These are phyloP conservation scores for Camelina neglecta DNA, from an alignment of 345 rosid species.

Conservation along the genomic window DNA sequence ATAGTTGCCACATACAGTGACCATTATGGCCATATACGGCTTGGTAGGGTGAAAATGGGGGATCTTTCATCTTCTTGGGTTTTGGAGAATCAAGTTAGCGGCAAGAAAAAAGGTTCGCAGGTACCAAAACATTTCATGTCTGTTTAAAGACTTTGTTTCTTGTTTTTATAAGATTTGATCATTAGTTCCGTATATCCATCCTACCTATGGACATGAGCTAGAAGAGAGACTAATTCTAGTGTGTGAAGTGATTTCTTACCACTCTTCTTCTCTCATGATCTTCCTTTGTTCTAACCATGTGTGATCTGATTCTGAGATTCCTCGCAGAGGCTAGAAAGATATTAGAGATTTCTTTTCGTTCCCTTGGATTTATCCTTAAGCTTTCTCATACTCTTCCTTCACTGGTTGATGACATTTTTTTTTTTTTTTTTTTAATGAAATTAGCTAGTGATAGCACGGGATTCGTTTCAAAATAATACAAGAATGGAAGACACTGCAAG, in stretches of 20 bases:
- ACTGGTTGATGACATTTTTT: constrained; percentile 23
- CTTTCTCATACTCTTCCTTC: background rate
- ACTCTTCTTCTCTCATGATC: constrained; percentile 1
- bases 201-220: background rate
- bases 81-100: constrained; percentile 59
- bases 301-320: constrained; percentile 11
- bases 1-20: constrained; percentile 88
- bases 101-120: constrained; percentile 53
- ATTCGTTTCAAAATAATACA: constrained; percentile 46
- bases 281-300: constrained; percentile 8
- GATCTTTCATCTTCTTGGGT: constrained; percentile 93
- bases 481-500: constrained; percentile 46
- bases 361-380: constrained; percentile 22
- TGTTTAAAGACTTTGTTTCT: constrained; percentile 3
- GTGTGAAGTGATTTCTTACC: constrained; percentile 9
- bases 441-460: constrained; percentile 49
- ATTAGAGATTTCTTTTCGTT: background rate
- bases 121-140: constrained; percentile 42
- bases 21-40: constrained; percentile 60
- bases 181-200: constrained; percentile 2
- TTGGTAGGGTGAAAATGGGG: constrained; percentile 78
- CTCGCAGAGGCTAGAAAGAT: constrained; percentile 26
- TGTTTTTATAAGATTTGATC: background rate
- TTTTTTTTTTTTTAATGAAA: constrained; percentile 6
- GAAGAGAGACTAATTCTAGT: constrained; percentile 1